Percentiles rank a stretch among this genome's conserved stretches.
Evolutionary conservation across 208 protist species (phyloP).

Genomic region (Porcisia hertigi): DNA sequence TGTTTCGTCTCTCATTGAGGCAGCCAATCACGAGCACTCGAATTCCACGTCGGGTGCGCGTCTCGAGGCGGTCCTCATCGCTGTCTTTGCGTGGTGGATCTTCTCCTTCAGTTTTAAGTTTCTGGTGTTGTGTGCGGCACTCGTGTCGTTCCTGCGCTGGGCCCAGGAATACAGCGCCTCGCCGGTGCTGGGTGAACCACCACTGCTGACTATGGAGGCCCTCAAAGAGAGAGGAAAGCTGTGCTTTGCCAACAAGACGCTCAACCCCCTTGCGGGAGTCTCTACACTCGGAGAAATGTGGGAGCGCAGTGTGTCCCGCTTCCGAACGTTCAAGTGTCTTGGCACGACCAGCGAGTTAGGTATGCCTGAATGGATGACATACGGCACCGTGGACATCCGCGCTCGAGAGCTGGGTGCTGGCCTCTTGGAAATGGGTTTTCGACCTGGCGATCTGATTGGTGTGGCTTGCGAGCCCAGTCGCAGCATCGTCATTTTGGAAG

Average conservation of each 20-base stretch:
- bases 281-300: conserved; percentile 62
- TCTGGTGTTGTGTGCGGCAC: conserved; percentile 30
- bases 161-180: conserved; percentile 40
- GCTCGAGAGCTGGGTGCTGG: conserved; percentile 75
- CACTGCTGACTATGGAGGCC: conserved; percentile 46
- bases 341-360: conserved; percentile 51
- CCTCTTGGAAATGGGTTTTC: conserved; percentile 55
- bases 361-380: conserved; percentile 72
- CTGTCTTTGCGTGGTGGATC: conserved; percentile 36
- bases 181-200: conserved; percentile 38
- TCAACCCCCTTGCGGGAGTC: conserved; percentile 44
- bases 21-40: conserved; percentile 66
- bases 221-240: conserved; percentile 44
- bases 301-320: conserved; percentile 58
- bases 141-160: conserved; percentile 42
- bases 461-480: conserved; percentile 71
- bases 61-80: conserved; percentile 45
- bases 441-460: conserved; percentile 73
- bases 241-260: conserved; percentile 23
- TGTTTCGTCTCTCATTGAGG: conserved; percentile 56
- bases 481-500: conserved; percentile 60
- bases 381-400: conserved; percentile 59
- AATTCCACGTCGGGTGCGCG: conserved; percentile 60
- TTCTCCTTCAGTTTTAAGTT: conserved; percentile 48
- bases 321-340: conserved; percentile 65